phyloP scores from a whole-genome alignment of 768 basidiomycete species.

The Lactarius vividus region DNA sequence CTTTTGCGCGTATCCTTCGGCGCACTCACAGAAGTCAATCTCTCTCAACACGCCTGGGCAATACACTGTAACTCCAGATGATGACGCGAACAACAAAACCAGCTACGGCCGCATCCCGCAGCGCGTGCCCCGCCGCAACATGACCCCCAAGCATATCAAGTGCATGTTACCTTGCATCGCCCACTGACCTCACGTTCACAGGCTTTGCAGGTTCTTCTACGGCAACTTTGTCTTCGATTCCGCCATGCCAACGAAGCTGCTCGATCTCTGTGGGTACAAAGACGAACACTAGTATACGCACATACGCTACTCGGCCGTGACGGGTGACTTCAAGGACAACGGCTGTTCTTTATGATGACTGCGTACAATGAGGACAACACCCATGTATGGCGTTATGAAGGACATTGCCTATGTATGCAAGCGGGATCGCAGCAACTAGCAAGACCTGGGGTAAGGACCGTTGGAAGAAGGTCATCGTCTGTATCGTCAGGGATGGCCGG shows the following conservation, averaged over 20 bases:
- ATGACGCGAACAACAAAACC: slow-evolving; percentile 51
- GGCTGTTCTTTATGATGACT: slow-evolving; percentile 82
- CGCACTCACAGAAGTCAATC: slow-evolving; percentile 23
- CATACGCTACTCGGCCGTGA: slow-evolving; percentile 95
- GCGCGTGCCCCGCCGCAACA: slow-evolving; percentile 83
- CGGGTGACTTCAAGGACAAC: slow-evolving; percentile 81
- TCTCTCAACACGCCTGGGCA: slow-evolving; percentile 44
- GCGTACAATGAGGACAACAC: slow-evolving; percentile 96
- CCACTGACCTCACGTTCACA: neutral
- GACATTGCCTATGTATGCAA: slow-evolving; percentile 88
- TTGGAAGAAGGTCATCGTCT: slow-evolving; percentile 97
- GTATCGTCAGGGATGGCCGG: slow-evolving; percentile 85
- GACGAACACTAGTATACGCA: slow-evolving; percentile 89
- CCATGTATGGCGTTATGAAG: slow-evolving; percentile 93
- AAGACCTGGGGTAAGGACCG: slow-evolving; percentile 97
- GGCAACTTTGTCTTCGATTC: slow-evolving; percentile 93
- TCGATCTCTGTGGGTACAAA: slow-evolving; percentile 73
- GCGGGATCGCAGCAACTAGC: slow-evolving; percentile 76
- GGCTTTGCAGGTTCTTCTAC: slow-evolving; percentile 61
- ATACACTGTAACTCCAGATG: slow-evolving; percentile 39
- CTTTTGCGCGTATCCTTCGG: slow-evolving; percentile 42
- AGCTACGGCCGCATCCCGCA: slow-evolving; percentile 91
- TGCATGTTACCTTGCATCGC: slow-evolving; percentile 37
- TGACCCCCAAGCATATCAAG: slow-evolving; percentile 92
- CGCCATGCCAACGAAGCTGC: slow-evolving; percentile 53